Evolutionary conservation across 2,329 filamentous ascomycete species (phyloP), one percentile per base, ranked within the genome.

Genomic region (Microcyclospora pomicola): DNA sequence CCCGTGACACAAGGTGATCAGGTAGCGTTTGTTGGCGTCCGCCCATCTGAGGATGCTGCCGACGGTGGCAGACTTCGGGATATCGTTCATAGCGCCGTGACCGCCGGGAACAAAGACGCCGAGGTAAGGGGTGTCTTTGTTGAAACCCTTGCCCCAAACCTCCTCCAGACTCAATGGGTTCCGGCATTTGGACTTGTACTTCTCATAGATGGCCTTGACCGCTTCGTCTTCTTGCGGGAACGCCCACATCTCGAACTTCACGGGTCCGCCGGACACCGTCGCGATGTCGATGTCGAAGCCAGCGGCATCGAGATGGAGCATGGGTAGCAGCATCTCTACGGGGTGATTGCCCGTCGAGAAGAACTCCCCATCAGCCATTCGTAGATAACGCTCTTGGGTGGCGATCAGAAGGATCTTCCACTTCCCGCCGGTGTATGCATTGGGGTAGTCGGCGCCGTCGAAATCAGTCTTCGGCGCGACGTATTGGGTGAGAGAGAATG

Each of bases 261-360:
- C 45, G 2, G 45, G 45, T 30, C 46, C 37, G 33, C 45, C 45
- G 5, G 45, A 46, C 28, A 48, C 29, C 14, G 45, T 48, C 15
- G 45, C 45, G 24, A 48, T 41, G 33, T 48, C 45, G 27, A 48
- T 40, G 7, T 42, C 43, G 35, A 48, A 48, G 19, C 45, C 45
- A 14, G 45, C 45, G 9, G 39, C 33, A 24, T 48, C 43, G n/a
- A 48, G 43, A 33, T 48, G 45, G 15, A 48, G 30, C 10, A 48
- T 14, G 10, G 45, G 45, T 6, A 48, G 38, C n/a, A 48, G 43
- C 46, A 42, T 49, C 31, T 45, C 46, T 14, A 48, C 46, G 1
- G 44, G 46, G 31, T 48, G 46, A 15, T 48, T 48, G 27, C 46
- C 45, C 2, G 45, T 48, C 16, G 45, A 48, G 42, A 48, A 48